phyloP scores from a whole-genome alignment of 2,329 filamentous ascomycete species.

The Fusarium scirpi region DNA sequence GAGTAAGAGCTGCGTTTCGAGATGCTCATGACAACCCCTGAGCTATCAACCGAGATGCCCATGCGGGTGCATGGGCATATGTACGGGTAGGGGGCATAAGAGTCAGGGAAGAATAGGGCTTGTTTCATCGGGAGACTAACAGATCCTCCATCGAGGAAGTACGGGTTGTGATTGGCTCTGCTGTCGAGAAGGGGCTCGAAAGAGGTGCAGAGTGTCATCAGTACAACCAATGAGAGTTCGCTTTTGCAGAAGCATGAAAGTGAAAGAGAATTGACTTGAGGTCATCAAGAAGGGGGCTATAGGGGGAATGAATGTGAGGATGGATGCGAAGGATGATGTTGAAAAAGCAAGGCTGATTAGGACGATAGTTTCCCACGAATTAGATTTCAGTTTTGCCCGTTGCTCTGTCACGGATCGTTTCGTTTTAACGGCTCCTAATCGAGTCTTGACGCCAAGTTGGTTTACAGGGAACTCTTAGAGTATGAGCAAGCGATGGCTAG shows the following conservation, averaged over 20 bases:
- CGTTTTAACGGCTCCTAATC: not conserved
- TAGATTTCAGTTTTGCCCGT: not conserved
- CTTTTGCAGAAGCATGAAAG: constrained; percentile 12
- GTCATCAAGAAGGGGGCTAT: not conserved
- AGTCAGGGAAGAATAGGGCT: constrained; percentile 41
- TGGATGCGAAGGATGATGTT: not conserved
- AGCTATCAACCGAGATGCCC: constrained; percentile 29
- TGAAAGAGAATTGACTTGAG: not conserved
- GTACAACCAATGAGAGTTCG: constrained; percentile 22
- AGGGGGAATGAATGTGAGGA: not conserved
- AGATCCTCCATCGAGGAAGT: constrained; percentile 39
- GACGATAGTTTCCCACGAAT: not conserved
- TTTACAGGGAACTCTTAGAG: not conserved
- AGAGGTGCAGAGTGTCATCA: constrained; percentile 32
- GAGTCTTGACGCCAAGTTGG: not conserved
- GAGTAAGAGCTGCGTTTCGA: constrained; percentile 30
- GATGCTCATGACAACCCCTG: constrained; percentile 23
- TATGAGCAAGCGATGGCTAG: not conserved
- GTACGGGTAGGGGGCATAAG: constrained; percentile 39
- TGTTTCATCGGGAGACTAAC: constrained; percentile 46
- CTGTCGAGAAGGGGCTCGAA: constrained; percentile 11
- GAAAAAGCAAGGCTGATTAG: not conserved
- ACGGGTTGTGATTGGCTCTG: constrained; percentile 38
- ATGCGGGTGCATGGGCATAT: constrained; percentile 32
- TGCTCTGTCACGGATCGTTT: not conserved